These are phyloP conservation scores for Erigeron canadensis DNA, from an alignment of 129 eudicot genomes.

Conservation along the genomic window DNA sequence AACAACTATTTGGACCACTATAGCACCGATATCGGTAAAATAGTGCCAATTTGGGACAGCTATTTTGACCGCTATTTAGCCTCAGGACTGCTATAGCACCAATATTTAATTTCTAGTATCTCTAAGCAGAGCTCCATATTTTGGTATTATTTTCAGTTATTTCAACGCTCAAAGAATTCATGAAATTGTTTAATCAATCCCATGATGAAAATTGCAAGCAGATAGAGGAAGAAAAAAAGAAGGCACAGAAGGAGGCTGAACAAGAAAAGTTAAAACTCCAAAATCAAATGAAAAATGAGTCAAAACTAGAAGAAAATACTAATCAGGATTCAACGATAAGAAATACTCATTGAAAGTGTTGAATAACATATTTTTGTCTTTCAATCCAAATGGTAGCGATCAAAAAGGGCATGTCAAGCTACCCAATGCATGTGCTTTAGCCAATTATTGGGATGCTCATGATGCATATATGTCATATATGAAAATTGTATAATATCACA, in stretches of 20 bases:
- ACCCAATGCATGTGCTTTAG: slow-evolving; percentile 16
- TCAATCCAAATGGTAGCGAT: slow-evolving; percentile 19
- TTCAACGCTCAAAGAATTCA: slow-evolving; percentile 60
- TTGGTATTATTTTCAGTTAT: slow-evolving; percentile 52
- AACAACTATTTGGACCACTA: too few species aligned
- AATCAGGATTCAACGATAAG: slow-evolving; percentile 18
- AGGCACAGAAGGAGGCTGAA: slow-evolving; percentile 48
- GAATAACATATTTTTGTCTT: slow-evolving; percentile 9
- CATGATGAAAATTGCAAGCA: slow-evolving; percentile 81
- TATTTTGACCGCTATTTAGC: too few species aligned
- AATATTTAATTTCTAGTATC: slow-evolving; percentile 4
- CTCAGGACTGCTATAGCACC: too few species aligned
- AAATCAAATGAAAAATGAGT: slow-evolving; percentile 21
- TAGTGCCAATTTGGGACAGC: too few species aligned
- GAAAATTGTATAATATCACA: slow-evolving; percentile 30
- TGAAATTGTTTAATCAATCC: slow-evolving; percentile 73
- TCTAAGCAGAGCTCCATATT: not conserved
- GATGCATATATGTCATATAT: slow-evolving; percentile 11
- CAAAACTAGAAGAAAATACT: not conserved
- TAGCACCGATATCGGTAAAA: too few species aligned
- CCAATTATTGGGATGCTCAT: slow-evolving; percentile 15
- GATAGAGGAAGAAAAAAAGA: slow-evolving; percentile 70
- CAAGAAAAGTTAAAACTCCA: slow-evolving; percentile 22
- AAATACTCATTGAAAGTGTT: not conserved
- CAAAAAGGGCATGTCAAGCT: slow-evolving; percentile 1